phyloP scores from a whole-genome alignment of 441 rosid species.

The Aleurites moluccanus region DNA sequence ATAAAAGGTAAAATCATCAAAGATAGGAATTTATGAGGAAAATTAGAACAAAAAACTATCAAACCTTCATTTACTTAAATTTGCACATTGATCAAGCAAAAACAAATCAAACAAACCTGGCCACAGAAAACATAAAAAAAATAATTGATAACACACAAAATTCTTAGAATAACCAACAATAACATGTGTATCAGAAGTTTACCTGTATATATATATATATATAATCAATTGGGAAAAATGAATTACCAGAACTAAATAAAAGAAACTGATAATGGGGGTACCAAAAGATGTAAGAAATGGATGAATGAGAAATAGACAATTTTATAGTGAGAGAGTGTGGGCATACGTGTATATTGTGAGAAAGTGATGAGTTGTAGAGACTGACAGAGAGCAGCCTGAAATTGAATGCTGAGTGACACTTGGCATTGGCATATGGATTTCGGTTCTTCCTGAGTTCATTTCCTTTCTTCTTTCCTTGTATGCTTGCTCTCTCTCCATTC shows the following conservation, averaged over 20 bases:
- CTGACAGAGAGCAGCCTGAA: slow-evolving; percentile 6
- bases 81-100: background rate
- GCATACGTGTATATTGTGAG: background rate
- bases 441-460: slow-evolving; percentile 4
- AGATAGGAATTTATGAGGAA: background rate
- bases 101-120: background rate
- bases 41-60: background rate
- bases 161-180: background rate
- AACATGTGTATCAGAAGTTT: background rate
- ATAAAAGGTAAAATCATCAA: background rate
- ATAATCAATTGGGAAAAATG: background rate
- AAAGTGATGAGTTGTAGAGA: slow-evolving; percentile 10
- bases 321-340: background rate
- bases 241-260: background rate
- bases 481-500: too few relatives aligned
- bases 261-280: background rate
- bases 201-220: too few relatives aligned
- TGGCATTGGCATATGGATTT: slow-evolving; percentile 11
- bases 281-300: background rate
- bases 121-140: background rate
- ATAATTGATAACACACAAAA: background rate
- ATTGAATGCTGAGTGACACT: slow-evolving; percentile 16
- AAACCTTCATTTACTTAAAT: background rate
- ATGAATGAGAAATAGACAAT: background rate
- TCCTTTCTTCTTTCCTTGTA: background rate